Evolutionary conservation across 768 basidiomycete species (phyloP).

Genomic region (Gloeostereum incarnatum): DNA sequence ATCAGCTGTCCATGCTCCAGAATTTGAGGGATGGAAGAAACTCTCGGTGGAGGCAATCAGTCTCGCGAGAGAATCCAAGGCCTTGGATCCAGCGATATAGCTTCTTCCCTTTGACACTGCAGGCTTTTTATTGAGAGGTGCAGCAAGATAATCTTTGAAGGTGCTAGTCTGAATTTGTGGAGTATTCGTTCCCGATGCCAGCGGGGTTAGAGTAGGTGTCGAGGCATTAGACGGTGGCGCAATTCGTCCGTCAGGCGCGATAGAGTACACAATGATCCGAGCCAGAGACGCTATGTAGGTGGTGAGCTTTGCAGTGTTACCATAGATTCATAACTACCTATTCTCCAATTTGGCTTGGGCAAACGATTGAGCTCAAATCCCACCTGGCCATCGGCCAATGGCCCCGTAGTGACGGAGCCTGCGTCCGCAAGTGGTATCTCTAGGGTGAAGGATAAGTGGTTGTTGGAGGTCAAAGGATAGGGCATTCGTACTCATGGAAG

Average conservation of each 20-base stretch:
- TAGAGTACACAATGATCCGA: conserved; percentile 82
- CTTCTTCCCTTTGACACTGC: conserved; percentile 30
- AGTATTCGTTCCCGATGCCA: conserved; percentile 53
- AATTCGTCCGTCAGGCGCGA: conserved; percentile 57
- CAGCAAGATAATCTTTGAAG: conserved; percentile 49
- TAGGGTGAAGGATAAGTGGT: conserved; percentile 15
- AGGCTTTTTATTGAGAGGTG: conserved; percentile 44
- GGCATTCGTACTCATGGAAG: conserved; percentile 59
- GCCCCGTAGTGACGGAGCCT: conserved; percentile 68
- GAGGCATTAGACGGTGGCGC: conserved; percentile 50
- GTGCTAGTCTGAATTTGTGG: conserved; percentile 37
- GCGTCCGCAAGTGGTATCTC: conserved; percentile 68
- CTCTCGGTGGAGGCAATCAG: conserved; percentile 82
- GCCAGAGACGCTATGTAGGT: conserved; percentile 69
- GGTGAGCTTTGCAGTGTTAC: conserved; percentile 2
- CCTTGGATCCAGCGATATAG: conserved; percentile 77
- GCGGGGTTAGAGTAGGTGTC: conserved; percentile 70
- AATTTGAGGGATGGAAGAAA: conserved; percentile 88
- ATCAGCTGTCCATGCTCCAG: conserved; percentile 74
- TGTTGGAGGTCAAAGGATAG: conserved; percentile 4
- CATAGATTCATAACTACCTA: conserved; percentile 33
- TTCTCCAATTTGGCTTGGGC: conserved; percentile 67
- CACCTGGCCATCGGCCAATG: conserved; percentile 63
- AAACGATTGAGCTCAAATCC: conserved; percentile 67
- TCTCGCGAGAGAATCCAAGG: conserved; percentile 78